Base-by-base conservation (phyloP, 345 rosid species). In the Clausena lansium region DNA sequence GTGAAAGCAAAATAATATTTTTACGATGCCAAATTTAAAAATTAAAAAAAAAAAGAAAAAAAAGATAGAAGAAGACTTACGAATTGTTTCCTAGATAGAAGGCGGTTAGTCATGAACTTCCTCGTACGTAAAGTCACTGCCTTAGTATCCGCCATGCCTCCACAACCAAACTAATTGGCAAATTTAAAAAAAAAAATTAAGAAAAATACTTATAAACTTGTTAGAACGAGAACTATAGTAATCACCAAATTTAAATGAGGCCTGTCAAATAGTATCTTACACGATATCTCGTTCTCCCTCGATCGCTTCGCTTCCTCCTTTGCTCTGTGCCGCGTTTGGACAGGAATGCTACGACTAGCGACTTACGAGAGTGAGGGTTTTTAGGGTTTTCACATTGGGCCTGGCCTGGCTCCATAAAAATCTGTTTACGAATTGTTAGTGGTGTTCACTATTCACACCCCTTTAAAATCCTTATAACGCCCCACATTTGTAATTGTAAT, bases 81-180 rank as follows among this genome's bases (percentile, higher is more conserved):
- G 22, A 89, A 89, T 73, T 89, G 92, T 71, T 89, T 89, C 84
- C 89, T 84, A 7, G 54, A 41, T 1, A 68, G 71, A 41, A 68
- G 71, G 57, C 90, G 83, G 75, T 87, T 89, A 20, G 92, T 89
- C 90, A 85, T 87, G 79, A 87, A 89, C 76, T 87, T 89, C 55
- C 90, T 83, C 25, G 88, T 89, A 9, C 92, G 82, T 58, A 89
- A 84, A 2, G 89, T 89, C 6, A 89, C 87, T 30, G 90, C 87
- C 86, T 87, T 87, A 5, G 36, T 59, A 24, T 87, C 92, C 65
- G 88, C 84, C 88, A 85, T 87, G 41, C 45, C 25, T 63, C 2
- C 41, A 6, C 27, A 11, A 7, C 2, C 57, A 13, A 64, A 7
- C 38, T 8, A 17, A 63, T 63, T 2, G n/a, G 67, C 38, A n/a